Evolutionary conservation across 257 asterid genomes (phyloP).

Genomic region (Solanum chilense): DNA sequence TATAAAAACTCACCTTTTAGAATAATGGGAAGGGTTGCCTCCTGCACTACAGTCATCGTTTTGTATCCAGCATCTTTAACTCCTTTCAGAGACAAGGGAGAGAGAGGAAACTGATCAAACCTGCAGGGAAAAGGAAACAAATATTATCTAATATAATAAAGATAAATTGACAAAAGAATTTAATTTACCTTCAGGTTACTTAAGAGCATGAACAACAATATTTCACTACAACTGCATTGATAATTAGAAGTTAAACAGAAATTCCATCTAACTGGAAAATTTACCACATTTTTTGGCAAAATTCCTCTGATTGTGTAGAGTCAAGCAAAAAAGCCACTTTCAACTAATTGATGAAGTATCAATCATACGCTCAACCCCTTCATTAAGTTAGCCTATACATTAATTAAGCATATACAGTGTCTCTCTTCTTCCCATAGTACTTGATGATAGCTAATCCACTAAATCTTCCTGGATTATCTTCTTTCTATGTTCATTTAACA

Average conservation of each 20-base stretch:
- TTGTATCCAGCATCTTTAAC: slow-evolving; percentile 86
- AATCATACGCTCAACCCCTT: background rate
- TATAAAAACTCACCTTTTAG: slow-evolving; percentile 45
- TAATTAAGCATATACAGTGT: background rate
- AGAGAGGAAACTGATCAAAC: slow-evolving; percentile 75
- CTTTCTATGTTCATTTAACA: background rate
- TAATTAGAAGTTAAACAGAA: background rate
- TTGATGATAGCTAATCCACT: background rate
- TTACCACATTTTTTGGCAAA: background rate
- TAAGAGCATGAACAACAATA: background rate
- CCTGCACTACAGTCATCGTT: slow-evolving; percentile 91
- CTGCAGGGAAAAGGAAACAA: slow-evolving; percentile 19
- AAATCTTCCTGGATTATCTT: background rate
- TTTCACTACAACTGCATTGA: background rate
- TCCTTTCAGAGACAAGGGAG: slow-evolving; percentile 72
- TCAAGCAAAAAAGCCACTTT: background rate
- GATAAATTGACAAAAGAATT: background rate
- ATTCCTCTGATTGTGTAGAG: background rate
- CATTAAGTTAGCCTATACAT: background rate
- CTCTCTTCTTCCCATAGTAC: background rate
- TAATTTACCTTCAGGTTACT: background rate
- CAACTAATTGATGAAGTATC: background rate
- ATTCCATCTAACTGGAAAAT: background rate
- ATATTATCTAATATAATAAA: background rate
- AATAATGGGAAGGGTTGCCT: slow-evolving; percentile 84